Conservation (phyloP, 2,329 filamentous ascomycete species). For the Aspergillus transmontanensis region DNA sequence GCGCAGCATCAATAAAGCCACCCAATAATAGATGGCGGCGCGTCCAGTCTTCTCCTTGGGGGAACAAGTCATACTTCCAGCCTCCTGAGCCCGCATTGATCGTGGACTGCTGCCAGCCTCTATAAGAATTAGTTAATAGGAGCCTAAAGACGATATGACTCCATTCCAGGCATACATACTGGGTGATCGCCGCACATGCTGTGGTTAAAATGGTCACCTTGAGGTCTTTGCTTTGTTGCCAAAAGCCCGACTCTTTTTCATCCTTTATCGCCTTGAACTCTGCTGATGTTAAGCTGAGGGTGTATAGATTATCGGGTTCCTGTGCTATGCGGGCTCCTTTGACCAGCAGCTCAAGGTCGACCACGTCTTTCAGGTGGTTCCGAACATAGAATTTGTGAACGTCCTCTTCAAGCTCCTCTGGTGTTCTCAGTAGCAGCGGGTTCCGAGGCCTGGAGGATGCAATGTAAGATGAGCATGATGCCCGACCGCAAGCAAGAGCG, state of each 20-base stretch:
- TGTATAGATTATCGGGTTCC: not conserved
- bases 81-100: constrained; percentile 21
- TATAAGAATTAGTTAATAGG: not conserved
- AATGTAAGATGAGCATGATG: not conserved
- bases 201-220: constrained; percentile 25
- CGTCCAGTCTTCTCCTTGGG: not conserved
- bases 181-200: constrained; percentile 28
- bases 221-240: constrained; percentile 20
- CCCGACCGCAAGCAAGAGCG: not conserved
- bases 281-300: not conserved
- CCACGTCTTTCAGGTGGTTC: constrained; percentile 2
- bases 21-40: not conserved
- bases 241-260: not conserved
- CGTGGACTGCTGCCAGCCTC: constrained; percentile 29
- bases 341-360: constrained; percentile 12
- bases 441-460: constrained; percentile 3
- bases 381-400: constrained; percentile 10
- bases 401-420: constrained; percentile 11
- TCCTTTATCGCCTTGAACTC: constrained; percentile 6
- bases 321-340: constrained; percentile 15
- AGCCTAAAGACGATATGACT: not conserved
- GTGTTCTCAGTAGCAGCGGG: constrained; percentile 4
- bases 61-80: constrained; percentile 5
- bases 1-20: constrained; percentile 19
- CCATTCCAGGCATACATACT: constrained; percentile 14